phyloP scores from a whole-genome alignment of 345 rosid species.

The Euclidium syriacum region DNA sequence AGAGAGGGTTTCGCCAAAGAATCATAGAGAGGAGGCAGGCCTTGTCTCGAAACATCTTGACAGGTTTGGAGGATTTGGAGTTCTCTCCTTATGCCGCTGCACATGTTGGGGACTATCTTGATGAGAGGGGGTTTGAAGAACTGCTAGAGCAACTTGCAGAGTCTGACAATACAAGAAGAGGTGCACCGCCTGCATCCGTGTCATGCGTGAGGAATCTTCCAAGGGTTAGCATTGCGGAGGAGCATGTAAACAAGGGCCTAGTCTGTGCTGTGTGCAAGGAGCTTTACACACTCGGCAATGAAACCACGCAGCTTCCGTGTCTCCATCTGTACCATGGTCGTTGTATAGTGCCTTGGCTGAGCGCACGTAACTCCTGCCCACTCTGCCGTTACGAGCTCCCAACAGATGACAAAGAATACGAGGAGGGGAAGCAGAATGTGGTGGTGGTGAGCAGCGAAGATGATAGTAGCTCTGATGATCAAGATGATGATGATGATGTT shows the following conservation, averaged over 20 bases:
- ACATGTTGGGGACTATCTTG: slow-evolving; percentile 55
- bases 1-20: slow-evolving; percentile 34
- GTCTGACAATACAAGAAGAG: slow-evolving; percentile 68
- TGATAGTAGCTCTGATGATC: slow-evolving; percentile 38
- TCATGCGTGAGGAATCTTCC: slow-evolving; percentile 67
- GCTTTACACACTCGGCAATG: slow-evolving; percentile 43
- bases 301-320: slow-evolving; percentile 83
- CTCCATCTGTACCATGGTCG: slow-evolving; percentile 65
- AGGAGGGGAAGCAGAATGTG: slow-evolving; percentile 50
- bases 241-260: slow-evolving; percentile 43
- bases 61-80: slow-evolving; percentile 41
- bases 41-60: slow-evolving; percentile 29
- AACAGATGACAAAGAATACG: slow-evolving; percentile 79
- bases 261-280: slow-evolving; percentile 94
- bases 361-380: slow-evolving; percentile 84
- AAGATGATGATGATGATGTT: no score
- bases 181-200: slow-evolving; percentile 84
- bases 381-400: slow-evolving; percentile 91
- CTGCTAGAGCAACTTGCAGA: slow-evolving; percentile 71
- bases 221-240: slow-evolving; percentile 36
- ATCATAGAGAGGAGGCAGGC: slow-evolving; percentile 40
- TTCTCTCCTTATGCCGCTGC: slow-evolving; percentile 35
- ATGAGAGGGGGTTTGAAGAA: slow-evolving; percentile 62
- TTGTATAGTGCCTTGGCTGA: slow-evolving; percentile 89
- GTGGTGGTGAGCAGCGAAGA: slow-evolving; percentile 33